Conservation (phyloP, 148 eudicot genomes). For the Rhododendron ovatum region DNA sequence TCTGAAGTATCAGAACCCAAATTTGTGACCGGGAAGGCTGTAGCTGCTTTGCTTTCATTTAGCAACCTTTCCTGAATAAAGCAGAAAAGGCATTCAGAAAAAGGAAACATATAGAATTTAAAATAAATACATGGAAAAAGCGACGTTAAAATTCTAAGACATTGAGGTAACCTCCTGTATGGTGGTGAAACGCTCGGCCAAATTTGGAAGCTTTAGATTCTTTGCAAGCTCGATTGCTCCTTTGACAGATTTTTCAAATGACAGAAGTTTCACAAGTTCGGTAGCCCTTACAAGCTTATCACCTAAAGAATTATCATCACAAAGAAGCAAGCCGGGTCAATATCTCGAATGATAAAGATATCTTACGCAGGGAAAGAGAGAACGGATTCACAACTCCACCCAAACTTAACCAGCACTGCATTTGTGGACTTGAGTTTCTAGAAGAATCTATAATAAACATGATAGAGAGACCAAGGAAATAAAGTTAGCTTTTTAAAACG, state of each 20-base stretch:
- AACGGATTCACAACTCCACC: not conserved
- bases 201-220: slow-evolving; percentile 80
- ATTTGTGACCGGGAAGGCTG: slow-evolving; percentile 16
- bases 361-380: not conserved
- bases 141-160: not conserved
- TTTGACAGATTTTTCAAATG: slow-evolving; percentile 80
- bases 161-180: slow-evolving; percentile 67
- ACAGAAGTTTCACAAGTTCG: slow-evolving; percentile 82
- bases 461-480: not conserved
- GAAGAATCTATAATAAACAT: not conserved
- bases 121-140: not conserved
- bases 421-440: not conserved
- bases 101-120: not conserved
- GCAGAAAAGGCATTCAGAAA: not conserved
- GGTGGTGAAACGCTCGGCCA: slow-evolving; percentile 82
- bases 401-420: not conserved
- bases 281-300: slow-evolving; percentile 94
- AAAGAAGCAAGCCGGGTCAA: not conserved
- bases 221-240: slow-evolving; percentile 94
- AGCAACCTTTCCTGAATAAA: slow-evolving; percentile 63
- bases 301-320: slow-evolving; percentile 41
- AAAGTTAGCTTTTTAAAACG: not conserved
- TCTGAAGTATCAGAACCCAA: slow-evolving; percentile 16
- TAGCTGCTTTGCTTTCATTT: slow-evolving; percentile 34
- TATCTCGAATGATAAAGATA: not conserved